Conservation (phyloP, 345 rosid species). For the Crucihimalaya himalaica region DNA sequence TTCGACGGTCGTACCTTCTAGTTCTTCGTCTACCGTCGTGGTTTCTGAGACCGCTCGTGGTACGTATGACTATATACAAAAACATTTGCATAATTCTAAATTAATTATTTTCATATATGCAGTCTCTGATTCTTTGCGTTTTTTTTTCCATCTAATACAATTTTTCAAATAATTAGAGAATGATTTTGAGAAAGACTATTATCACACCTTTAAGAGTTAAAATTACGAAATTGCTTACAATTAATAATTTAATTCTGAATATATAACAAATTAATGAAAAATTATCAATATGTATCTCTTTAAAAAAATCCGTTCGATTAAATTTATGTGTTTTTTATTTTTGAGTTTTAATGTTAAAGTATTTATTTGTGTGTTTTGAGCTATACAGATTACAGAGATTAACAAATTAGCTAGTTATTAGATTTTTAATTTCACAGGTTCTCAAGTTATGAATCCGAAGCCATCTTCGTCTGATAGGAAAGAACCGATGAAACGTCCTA, state of each 20-base stretch:
- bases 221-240: not conserved
- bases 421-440: slow-evolving; percentile 10
- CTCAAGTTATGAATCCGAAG: slow-evolving; percentile 7
- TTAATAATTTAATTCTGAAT: not conserved
- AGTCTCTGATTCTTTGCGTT: too few species aligned
- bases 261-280: not conserved
- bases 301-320: not conserved
- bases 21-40: slow-evolving; percentile 19
- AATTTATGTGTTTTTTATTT: not conserved
- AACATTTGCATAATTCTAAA: too few species aligned
- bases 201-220: not conserved
- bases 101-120: not conserved
- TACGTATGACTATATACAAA: not conserved
- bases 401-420: not conserved
- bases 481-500: slow-evolving; percentile 61
- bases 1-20: not conserved
- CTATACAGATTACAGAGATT: not conserved
- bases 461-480: slow-evolving; percentile 31
- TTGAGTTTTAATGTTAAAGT: too few species aligned
- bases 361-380: not conserved
- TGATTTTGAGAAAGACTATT: not conserved
- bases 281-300: not conserved
- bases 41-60: slow-evolving; percentile 24
- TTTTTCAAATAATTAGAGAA: too few species aligned
- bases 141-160: too few species aligned